Percentiles rank a stretch among this genome's conserved stretches.
phyloP scores from a whole-genome alignment of 2,329 filamentous ascomycete genomes.

The Fusarium stilboides region DNA sequence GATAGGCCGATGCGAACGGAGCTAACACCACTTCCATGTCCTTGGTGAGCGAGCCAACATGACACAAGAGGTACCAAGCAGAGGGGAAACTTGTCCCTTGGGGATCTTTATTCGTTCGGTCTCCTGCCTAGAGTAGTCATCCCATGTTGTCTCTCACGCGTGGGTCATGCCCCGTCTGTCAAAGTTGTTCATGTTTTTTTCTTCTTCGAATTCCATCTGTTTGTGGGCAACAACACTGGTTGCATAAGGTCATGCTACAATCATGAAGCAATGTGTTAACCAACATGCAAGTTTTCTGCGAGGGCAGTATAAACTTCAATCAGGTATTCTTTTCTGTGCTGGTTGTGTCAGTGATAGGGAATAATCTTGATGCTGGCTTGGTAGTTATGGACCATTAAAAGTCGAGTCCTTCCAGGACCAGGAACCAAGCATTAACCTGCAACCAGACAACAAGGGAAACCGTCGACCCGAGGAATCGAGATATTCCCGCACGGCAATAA shows the following conservation, averaged over 20 bases:
- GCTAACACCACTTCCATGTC: slow-evolving; percentile 27
- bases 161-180: not conserved
- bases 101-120: slow-evolving; percentile 17
- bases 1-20: slow-evolving; percentile 17
- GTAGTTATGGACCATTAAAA: not conserved
- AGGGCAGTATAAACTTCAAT: slow-evolving; percentile 2
- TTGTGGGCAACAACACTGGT: slow-evolving; percentile 4
- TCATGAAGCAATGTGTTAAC: not conserved
- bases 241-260: not conserved
- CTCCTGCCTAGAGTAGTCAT: not conserved
- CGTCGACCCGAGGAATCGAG: slow-evolving; percentile 17
- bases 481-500: slow-evolving; percentile 7
- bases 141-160: slow-evolving; percentile 1
- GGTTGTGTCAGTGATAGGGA: not conserved
- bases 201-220: slow-evolving; percentile 9
- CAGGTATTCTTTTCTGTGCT: not conserved
- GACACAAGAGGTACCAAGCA: slow-evolving; percentile 24
- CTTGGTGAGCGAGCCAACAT: slow-evolving; percentile 22
- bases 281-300: not conserved
- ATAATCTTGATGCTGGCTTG: not conserved
- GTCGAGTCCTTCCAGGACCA: not conserved
- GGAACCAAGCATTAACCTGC: not conserved
- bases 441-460: slow-evolving; percentile 1
- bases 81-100: slow-evolving; percentile 5
- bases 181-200: not conserved